Evolutionary conservation across 1,284 basidiomycete genomes (phyloP), one percentile per base, ranked within the genome.

Genomic region (Volvariella volvacea): DNA sequence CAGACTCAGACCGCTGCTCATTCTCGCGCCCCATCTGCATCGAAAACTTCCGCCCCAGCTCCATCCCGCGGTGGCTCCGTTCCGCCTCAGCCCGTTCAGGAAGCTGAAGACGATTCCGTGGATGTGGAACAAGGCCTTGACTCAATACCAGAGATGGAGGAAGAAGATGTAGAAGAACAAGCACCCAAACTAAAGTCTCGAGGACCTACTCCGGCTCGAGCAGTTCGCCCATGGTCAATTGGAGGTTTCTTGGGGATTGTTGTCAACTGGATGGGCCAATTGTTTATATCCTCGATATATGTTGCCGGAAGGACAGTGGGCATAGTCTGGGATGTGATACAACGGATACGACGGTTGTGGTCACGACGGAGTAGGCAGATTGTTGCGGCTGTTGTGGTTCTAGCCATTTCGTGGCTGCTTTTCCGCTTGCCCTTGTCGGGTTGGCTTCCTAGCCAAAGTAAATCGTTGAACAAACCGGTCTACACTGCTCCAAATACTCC

Each of bases 71-170:
- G n/a, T 25, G 51, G 51, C 20, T 64, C 66, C 31, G 47, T 59
- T 20, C 56, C 62, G 2, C 69, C 65, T 43, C 55, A 58, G 41
- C 41, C 49, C 7, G 46, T 41, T 16, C 41, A 50, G 22, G 45
- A 48, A 10, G 58, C 54, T 22, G 55, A 57, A 4, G 62, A 76
- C 40, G 63, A 68, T 17, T 73, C 74, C 3, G 61, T 73, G 42
- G 67, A 73, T 34, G 57, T 60, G 4, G 74, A 76, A 47, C 67
- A 72, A 49, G 68, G 72, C 1, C 66, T 85, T 15, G 62, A 73
- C 20, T 73, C 79, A 2, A 81, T 86, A 53, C 66, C 70, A 2
- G 83, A 86, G 64, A 66, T 68, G 30, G 74, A 80, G 1, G 76
- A 79, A 52, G 58, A 57, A 31, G 53, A 55, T 8, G 45, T 62